Conservation (phyloP, 257 asterid genomes). For the Nicotiana knightiana region DNA sequence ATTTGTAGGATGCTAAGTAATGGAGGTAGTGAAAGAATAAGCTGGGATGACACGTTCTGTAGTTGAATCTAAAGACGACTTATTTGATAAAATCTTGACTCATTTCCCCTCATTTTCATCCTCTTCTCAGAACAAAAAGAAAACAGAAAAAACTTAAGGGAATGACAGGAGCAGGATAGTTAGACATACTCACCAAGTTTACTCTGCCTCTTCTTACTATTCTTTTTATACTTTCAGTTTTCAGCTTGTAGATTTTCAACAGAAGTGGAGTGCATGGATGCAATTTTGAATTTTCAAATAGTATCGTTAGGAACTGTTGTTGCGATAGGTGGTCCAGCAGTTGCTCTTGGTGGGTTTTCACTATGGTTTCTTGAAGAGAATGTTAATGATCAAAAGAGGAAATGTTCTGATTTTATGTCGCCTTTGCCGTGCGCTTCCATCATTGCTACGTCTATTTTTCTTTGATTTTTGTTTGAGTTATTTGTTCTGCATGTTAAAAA, state of each 20-base stretch:
- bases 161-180: too few relatives aligned
- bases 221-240: background rate
- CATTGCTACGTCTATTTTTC: too few relatives aligned
- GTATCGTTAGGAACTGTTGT: constrained; percentile 21
- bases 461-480: too few relatives aligned
- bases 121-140: too few relatives aligned
- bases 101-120: too few relatives aligned
- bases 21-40: too few relatives aligned
- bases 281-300: constrained; percentile 11
- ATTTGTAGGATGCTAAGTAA: too few relatives aligned
- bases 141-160: too few relatives aligned
- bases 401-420: constrained; percentile 39
- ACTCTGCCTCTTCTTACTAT: background rate
- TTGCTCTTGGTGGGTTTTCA: constrained; percentile 56
- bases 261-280: constrained; percentile 33
- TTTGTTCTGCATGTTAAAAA: too few relatives aligned
- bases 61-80: too few relatives aligned
- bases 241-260: background rate
- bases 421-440: constrained; percentile 24
- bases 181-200: background rate
- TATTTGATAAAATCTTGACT: too few relatives aligned
- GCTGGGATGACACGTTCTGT: too few relatives aligned
- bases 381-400: constrained; percentile 32
- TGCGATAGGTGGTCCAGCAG: constrained; percentile 43
- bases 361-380: constrained; percentile 36